Percentiles rank a stretch among this genome's conserved stretches.
Evolutionary conservation across 768 basidiomycete species (phyloP).

Genomic region (Mycena filopes): DNA sequence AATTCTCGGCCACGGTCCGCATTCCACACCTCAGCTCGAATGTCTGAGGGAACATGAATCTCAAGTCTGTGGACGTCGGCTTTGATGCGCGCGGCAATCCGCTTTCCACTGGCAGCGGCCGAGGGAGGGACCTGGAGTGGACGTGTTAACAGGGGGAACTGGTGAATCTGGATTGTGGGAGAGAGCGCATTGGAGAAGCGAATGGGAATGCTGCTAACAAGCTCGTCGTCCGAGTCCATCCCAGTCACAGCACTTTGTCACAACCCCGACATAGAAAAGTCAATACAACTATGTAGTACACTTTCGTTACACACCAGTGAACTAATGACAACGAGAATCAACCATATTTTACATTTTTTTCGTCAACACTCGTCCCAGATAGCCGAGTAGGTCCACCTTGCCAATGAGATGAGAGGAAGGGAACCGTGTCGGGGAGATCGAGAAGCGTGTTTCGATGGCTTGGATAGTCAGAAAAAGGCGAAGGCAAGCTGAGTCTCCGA

Average conservation of each 20-base stretch:
- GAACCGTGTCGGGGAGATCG: slow-evolving; percentile 4
- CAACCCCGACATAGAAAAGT: too few relatives aligned
- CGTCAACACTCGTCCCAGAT: slow-evolving; percentile 1
- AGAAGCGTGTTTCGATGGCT: slow-evolving; percentile 11
- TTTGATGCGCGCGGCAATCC: slow-evolving; percentile 79
- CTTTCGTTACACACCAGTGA: background rate
- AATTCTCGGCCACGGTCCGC: slow-evolving; percentile 72
- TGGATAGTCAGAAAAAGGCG: slow-evolving; percentile 18
- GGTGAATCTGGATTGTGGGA: slow-evolving; percentile 80
- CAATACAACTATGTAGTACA: too few relatives aligned
- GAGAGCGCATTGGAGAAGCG: slow-evolving; percentile 71
- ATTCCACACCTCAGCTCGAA: slow-evolving; percentile 85
- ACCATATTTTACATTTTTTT: slow-evolving; percentile 7
- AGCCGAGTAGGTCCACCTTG: background rate
- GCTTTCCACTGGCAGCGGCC: slow-evolving; percentile 76
- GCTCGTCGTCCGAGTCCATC: slow-evolving; percentile 60
- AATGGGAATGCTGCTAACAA: slow-evolving; percentile 77
- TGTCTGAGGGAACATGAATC: slow-evolving; percentile 85
- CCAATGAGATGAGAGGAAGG: background rate
- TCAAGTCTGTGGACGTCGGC: slow-evolving; percentile 71
- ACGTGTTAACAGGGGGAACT: slow-evolving; percentile 81
- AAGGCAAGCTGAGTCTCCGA: slow-evolving; percentile 24
- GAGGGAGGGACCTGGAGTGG: slow-evolving; percentile 84
- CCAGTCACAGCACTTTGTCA: too few relatives aligned
- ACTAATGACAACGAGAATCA: background rate